Conservation (phyloP, 1,284 basidiomycete genomes). For the Ustilago loliicola region DNA sequence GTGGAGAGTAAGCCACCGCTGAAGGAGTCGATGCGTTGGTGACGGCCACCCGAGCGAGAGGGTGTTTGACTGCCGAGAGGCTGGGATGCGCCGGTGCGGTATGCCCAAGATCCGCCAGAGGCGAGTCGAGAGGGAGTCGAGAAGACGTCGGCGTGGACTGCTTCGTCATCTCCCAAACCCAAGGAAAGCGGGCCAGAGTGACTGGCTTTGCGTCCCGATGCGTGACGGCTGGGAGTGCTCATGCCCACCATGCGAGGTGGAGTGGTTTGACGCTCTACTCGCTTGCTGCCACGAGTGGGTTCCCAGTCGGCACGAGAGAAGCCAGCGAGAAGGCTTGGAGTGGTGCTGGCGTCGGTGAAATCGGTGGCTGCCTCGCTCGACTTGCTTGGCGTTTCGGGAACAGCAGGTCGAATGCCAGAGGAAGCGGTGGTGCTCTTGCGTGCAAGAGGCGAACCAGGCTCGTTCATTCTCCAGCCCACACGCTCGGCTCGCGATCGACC, state of each 20-base stretch:
- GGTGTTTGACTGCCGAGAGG: constrained; percentile 44
- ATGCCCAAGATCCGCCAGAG: constrained; percentile 47
- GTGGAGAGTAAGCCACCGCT: constrained; percentile 49
- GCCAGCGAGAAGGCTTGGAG: constrained; percentile 47
- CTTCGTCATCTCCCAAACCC: constrained; percentile 43
- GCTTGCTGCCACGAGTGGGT: constrained; percentile 24
- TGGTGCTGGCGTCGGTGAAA: constrained; percentile 47
- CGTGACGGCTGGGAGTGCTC: constrained; percentile 51
- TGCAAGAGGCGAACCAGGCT: constrained; percentile 62
- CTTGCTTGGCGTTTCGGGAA: constrained; percentile 43
- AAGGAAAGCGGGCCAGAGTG: constrained; percentile 40
- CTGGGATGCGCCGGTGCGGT: constrained; percentile 27
- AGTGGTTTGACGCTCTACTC: constrained; percentile 38
- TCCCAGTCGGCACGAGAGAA: constrained; percentile 55
- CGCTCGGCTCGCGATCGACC: constrained; percentile 56
- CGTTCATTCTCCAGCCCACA: constrained; percentile 56
- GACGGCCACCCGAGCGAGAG: constrained; percentile 44
- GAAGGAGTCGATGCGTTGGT: constrained; percentile 51
- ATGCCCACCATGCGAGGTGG: constrained; percentile 41
- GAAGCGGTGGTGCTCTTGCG: constrained; percentile 59
- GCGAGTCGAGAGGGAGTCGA: constrained; percentile 60
- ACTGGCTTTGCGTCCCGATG: constrained; percentile 43
- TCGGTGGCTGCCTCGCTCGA: constrained; percentile 41
- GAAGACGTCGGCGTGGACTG: constrained; percentile 55
- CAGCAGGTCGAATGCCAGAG: constrained; percentile 40